Conservation (phyloP, 345 rosid species). For the Acer yangbiense region DNA sequence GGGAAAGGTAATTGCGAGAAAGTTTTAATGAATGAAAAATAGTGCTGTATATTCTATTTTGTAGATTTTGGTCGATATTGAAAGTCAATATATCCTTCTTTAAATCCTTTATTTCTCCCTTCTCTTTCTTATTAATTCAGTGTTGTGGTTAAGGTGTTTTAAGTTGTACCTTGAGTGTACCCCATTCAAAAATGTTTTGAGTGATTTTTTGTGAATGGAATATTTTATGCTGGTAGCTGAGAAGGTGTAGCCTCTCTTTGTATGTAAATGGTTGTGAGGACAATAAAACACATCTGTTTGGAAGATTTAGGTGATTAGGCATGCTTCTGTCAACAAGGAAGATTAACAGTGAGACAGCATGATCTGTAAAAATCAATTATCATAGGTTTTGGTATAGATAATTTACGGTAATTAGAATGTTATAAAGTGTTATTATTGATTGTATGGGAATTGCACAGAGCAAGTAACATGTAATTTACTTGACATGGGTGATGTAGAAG, state of each 20-base stretch:
- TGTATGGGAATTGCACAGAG: neutral
- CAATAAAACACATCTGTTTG: neutral
- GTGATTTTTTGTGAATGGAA: neutral
- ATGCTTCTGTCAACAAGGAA: neutral
- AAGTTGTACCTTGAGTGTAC: neutral
- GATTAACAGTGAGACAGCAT: neutral
- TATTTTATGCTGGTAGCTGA: neutral
- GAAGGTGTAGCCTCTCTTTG: neutral
- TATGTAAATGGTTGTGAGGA: neutral
- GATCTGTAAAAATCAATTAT: neutral
- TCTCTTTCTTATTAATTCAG: neutral
- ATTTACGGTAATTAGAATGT: neutral
- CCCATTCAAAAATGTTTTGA: neutral
- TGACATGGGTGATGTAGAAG: neutral
- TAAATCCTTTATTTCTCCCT: neutral
- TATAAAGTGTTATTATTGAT: neutral
- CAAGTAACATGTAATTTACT: neutral
- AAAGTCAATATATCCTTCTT: neutral
- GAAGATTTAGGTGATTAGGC: neutral
- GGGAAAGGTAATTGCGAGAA: constrained; percentile 66
- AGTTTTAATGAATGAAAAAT: neutral
- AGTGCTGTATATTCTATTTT: neutral
- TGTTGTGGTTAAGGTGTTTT: neutral
- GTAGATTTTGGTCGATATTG: neutral
- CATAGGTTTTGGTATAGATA: neutral